These are phyloP conservation scores for Neofusicoccum laricinum DNA, from an alignment of 2,329 filamentous ascomycete genomes.

Conservation along the genomic window DNA sequence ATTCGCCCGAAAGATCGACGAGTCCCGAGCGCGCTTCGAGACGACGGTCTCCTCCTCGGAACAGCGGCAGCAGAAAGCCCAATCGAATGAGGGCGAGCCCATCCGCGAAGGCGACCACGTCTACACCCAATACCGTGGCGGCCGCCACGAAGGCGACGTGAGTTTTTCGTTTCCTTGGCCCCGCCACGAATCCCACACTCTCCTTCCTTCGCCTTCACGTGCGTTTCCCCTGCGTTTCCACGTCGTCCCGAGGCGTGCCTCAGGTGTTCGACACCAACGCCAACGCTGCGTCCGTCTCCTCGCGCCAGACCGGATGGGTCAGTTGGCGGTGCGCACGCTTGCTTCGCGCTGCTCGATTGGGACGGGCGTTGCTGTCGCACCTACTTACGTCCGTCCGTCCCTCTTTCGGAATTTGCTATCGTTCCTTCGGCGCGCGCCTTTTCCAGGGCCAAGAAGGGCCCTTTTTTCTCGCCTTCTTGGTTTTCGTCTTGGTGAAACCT, in stretches of 20 bases:
- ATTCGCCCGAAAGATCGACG: constrained; percentile 12
- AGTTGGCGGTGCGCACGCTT: too few relatives aligned
- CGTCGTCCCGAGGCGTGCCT: too few relatives aligned
- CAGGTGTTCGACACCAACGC: not conserved
- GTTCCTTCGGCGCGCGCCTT: too few relatives aligned
- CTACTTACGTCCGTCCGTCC: too few relatives aligned
- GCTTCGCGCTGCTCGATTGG: too few relatives aligned
- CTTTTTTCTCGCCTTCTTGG: not conserved
- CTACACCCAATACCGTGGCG: constrained; percentile 40
- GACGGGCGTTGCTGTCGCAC: too few relatives aligned
- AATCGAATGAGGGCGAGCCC: constrained; percentile 38
- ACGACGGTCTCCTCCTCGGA: too few relatives aligned
- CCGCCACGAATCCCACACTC: too few relatives aligned
- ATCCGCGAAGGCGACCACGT: constrained; percentile 41
- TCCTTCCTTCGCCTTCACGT: not conserved
- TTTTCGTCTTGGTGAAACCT: constrained; percentile 1
- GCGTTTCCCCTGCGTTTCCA: not conserved
- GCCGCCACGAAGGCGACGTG: constrained; percentile 38
- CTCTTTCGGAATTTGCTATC: too few relatives aligned
- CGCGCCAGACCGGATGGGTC: too few relatives aligned
- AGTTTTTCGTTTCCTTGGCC: too few relatives aligned
- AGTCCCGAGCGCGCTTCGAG: constrained; percentile 1
- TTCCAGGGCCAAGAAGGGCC: too few relatives aligned
- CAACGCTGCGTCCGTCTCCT: not conserved
- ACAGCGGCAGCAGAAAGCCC: constrained; percentile 17